Evolutionary conservation across 2,329 filamentous ascomycete species (phyloP), one percentile per base, ranked within the genome.

Genomic region (Blumeria hordei): DNA sequence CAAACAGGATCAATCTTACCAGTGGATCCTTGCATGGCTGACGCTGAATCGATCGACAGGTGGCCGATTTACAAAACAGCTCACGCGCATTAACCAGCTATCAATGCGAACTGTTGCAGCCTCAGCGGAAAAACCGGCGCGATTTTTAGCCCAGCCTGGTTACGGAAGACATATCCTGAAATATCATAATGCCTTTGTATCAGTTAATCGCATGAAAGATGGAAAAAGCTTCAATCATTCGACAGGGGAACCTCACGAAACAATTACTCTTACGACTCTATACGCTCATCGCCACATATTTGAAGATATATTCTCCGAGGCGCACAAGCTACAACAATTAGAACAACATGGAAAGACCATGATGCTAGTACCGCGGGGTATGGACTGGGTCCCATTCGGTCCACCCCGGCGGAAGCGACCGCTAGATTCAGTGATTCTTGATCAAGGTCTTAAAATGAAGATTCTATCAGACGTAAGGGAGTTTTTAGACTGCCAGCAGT

Each of bases 1-100:
- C 67, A 85, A 87, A 65, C 85, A 90, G 63, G 92, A 98, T 69
- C 80, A 87, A 47, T 88, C 90, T 1, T 98, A 96, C 66, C 81
- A 81, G 43, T 96, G 88, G 90, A 80, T 98, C 44, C 74, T 98
- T 9, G 82, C 88, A 60, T 98, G 92, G 88, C 84, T 98, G 67
- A 88, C 88, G 6, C 76, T 86, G 55, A 86, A 87, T 60, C 85
- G 88, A 54, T 75, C 80, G 55, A 68, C 72, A 64, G 47, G 14
- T 12, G 62, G 57, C 5, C 63, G 61, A 21, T 32, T 81, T 37
- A 73, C 74, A 18, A 74, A 71, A 34, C 74, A 72, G 43, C 65
- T 81, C 54, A 80, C 77, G 6, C 72, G 76, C 61, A 74, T 78
- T 60, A 75, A 79, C 60, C 74, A 80, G 62, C 69, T 78, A 1